Base-by-base conservation (phyloP, 164 flowering plant species). In the Annona cherimola region DNA sequence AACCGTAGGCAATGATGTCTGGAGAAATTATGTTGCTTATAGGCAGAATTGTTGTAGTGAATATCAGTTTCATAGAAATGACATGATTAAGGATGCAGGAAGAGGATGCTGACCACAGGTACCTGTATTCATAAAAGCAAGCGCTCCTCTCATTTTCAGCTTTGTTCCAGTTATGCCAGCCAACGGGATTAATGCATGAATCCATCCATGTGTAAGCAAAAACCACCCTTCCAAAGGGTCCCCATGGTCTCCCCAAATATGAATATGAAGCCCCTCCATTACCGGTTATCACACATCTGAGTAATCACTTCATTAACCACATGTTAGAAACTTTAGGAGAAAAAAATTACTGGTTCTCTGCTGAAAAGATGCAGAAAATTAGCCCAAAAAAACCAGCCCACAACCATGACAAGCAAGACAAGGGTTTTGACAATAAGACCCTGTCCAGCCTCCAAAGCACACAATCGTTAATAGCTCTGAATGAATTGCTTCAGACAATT, bases 61-160 rank as follows among this genome's bases (percentile, higher is more conserved):
- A 35, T 39, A 11, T 19, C 35, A 16, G 20, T 26, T 50, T 40
- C 2, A 45, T 0, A 4, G 40, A 42, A 61, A 11, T 35, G 4
- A 54, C 35, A 18, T 11, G 43, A 59, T 42, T n/a, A 42, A 14
- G 40, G 19, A 44, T 60, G 9, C 12, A 3, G 35, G 42, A 59
- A 16, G 7, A 2, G 40, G n/a, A 2, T 42, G 43, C 42, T 60
- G 61, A 45, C 26, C 41, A 26, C 35, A 69, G 50, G 45, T 86
- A 93, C 99, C 92, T 91, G 93, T 91, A 91, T 76, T 95, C 98
- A 69, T 95, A 95, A 77, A 95, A 95, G 85, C 99, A 95, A 76
- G 97, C 97, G 77, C 85, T 89, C 79, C 96, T 89, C 73, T 95
- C 98, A 73, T 89, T 91, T 81, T 93, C 99, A 26, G 80, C 0